These are phyloP conservation scores for Haplosporangium sp. DNA, from an alignment of 371 early-diverging fungal genomes.

Conservation along the genomic window DNA sequence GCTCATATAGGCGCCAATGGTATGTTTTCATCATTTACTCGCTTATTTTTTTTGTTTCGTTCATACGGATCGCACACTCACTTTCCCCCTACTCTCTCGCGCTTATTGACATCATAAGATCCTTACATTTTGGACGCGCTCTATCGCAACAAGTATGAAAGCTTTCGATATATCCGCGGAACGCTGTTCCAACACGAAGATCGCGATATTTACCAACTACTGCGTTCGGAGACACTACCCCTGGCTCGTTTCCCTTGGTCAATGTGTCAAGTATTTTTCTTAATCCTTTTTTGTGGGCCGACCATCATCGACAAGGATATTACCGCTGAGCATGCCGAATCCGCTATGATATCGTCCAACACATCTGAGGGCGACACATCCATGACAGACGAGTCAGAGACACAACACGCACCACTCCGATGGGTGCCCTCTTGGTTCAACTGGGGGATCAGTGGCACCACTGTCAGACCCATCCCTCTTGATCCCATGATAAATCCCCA, in stretches of 20 bases:
- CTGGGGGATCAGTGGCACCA: not conserved
- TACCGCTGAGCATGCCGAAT: no score
- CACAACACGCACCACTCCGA: not conserved
- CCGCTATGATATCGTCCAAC: no score
- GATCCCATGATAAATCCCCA: not conserved
- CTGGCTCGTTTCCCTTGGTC: slow-evolving; percentile 13
- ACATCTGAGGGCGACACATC: no score
- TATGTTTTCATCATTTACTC: not conserved
- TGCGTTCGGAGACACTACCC: not conserved
- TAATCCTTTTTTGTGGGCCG: slow-evolving; percentile 18
- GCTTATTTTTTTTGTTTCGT: not conserved
- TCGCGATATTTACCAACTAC: not conserved
- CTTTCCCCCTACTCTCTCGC: not conserved
- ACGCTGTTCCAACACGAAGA: slow-evolving; percentile 7
- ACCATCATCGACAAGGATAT: not conserved
- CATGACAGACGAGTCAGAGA: not conserved
- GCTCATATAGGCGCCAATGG: slow-evolving; percentile 1
- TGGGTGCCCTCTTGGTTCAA: slow-evolving; percentile 20
- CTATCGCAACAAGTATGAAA: slow-evolving; percentile 11
- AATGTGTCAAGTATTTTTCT: slow-evolving; percentile 14
- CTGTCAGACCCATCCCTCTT: slow-evolving; percentile 12
- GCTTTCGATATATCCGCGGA: slow-evolving; percentile 3
- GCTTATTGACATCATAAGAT: not conserved
- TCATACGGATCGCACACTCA: no score
- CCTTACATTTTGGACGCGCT: slow-evolving; percentile 4